Conservation (phyloP, 371 early-diverging fungal genomes). For the Lichtheimia hyalospora region DNA sequence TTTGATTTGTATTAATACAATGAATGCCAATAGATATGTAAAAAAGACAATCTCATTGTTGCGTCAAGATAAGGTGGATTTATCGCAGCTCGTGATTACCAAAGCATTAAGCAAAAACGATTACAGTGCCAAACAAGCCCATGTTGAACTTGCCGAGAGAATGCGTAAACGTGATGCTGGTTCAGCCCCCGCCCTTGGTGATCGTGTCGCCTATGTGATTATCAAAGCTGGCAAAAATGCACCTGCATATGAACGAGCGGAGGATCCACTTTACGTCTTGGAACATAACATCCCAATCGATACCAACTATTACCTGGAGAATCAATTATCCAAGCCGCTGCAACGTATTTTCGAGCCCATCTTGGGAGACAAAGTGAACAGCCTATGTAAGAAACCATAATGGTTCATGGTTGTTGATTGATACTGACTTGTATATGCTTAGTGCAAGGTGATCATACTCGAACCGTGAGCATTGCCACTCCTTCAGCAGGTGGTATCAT, state of each 20-base stretch:
- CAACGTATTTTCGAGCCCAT: slow-evolving; percentile 99
- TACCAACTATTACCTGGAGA: slow-evolving; percentile 98
- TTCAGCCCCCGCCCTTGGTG: slow-evolving; percentile 96
- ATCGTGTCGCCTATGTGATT: slow-evolving; percentile 99
- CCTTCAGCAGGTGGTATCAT: slow-evolving; percentile 91
- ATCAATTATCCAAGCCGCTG: slow-evolving; percentile 98
- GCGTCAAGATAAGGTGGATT: slow-evolving; percentile 95
- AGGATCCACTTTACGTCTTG: slow-evolving; percentile 99
- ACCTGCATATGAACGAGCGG: slow-evolving; percentile 97
- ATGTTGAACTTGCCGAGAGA: slow-evolving; percentile 95
- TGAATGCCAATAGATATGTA: slow-evolving; percentile 60
- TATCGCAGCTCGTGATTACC: slow-evolving; percentile 97
- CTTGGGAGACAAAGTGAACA: slow-evolving; percentile 85
- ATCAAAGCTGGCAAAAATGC: slow-evolving; percentile 88
- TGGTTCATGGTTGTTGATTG: neutral
- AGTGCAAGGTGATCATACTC: slow-evolving; percentile 92
- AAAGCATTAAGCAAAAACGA: slow-evolving; percentile 97
- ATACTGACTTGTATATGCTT: slow-evolving; percentile 1
- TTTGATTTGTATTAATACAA: neutral
- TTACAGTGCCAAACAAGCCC: slow-evolving; percentile 97
- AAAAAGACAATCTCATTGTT: slow-evolving; percentile 93
- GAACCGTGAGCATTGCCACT: slow-evolving; percentile 84
- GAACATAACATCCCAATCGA: slow-evolving; percentile 99
- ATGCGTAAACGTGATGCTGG: slow-evolving; percentile 98
- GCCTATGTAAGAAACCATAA: slow-evolving; percentile 51